Evolutionary conservation across 2,329 filamentous ascomycete species (phyloP), one percentile per base, ranked within the genome.

Genomic region (Botryosphaeria dothidea): DNA sequence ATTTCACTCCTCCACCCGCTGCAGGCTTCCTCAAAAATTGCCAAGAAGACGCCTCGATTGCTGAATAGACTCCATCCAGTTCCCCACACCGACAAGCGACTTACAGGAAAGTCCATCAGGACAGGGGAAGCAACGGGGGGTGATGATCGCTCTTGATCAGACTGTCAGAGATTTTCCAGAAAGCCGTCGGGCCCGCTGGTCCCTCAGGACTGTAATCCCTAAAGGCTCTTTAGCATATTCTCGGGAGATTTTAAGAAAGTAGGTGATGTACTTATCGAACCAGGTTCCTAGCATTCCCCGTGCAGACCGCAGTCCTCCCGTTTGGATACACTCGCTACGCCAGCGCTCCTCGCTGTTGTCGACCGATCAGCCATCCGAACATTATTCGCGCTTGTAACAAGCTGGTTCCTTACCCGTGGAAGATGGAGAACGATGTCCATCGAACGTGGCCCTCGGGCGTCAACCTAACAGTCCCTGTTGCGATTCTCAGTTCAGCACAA

Each of bases 261-360:
- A 46, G 38, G n/a, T 19, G 8, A 71, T 80, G 67, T 78, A 88
- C 86, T 88, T 89, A 70, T 92, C 90, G 71, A 92, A 93, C 91
- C 91, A 94, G 60, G 87, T 89, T 0, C 91, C 91, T 1, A 92
- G 72, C 0, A 92, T 86, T 1, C 90, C 90, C 7, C 90, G 83
- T 6, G 84, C 86, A 5, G 88, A 89, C 56, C 80, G 78, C 1
- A 87, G 70, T 0, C 91, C 91, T 11, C 91, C 91, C 4, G 93
- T 76, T 75, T 94, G 91, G 5, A 93, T 81, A 8, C 89, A 86
- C 77, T 94, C 91, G 71, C 88, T 90, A n/a, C 86, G 84, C 91
- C 91, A 93, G 23, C 90, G 81, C 71, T 90, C 87, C 68, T 91
- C 83, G 54, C 89, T 88, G 69, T 83, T 78, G 68, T 83, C 81